Percentiles rank a stretch among this genome's conserved stretches.
Evolutionary conservation across 2,329 filamentous ascomycete genomes (phyloP).

Genomic region (Plectosphaerella sp.): DNA sequence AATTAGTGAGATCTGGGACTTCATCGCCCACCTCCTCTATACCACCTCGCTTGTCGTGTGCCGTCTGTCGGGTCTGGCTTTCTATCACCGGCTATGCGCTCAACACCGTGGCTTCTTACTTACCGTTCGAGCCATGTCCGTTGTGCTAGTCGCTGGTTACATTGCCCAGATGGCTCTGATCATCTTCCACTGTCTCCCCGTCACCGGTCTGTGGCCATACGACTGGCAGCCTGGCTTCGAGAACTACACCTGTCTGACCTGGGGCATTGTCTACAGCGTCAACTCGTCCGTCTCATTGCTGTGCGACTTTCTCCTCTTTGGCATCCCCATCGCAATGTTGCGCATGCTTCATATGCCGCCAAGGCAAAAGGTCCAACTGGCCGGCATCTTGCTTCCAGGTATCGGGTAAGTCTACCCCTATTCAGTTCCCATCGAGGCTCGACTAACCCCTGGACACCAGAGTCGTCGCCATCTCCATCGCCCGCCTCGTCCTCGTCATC

Average conservation of each 20-base stretch:
- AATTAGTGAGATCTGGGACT: slow-evolving; percentile 42
- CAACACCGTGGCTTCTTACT: slow-evolving; percentile 28
- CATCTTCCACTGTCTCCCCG: slow-evolving; percentile 45
- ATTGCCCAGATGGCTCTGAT: slow-evolving; percentile 44
- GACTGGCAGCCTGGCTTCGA: slow-evolving; percentile 35
- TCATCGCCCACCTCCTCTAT: slow-evolving; percentile 46
- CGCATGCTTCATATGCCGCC: slow-evolving; percentile 36
- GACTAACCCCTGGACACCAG: slow-evolving; percentile 17
- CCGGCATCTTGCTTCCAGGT: slow-evolving; percentile 43
- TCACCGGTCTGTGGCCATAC: slow-evolving; percentile 48
- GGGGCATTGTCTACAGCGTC: slow-evolving; percentile 47
- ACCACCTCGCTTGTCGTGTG: slow-evolving; percentile 44
- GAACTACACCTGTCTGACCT: slow-evolving; percentile 39
- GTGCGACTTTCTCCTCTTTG: slow-evolving; percentile 46
- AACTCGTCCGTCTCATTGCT: slow-evolving; percentile 44
- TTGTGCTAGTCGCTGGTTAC: slow-evolving; percentile 34
- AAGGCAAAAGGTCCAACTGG: slow-evolving; percentile 41
- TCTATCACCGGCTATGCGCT: slow-evolving; percentile 42
- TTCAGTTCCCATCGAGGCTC: not conserved
- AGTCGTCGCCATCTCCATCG: slow-evolving; percentile 42
- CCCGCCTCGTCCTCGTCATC: slow-evolving; percentile 42
- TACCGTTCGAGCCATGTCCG: slow-evolving; percentile 28
- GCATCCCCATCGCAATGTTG: slow-evolving; percentile 44
- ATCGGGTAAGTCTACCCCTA: slow-evolving; percentile 29
- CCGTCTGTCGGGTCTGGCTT: slow-evolving; percentile 46